Percentiles rank a stretch among this genome's conserved stretches.
phyloP scores from a whole-genome alignment of 306 rosid species.

The Betula pendula region DNA sequence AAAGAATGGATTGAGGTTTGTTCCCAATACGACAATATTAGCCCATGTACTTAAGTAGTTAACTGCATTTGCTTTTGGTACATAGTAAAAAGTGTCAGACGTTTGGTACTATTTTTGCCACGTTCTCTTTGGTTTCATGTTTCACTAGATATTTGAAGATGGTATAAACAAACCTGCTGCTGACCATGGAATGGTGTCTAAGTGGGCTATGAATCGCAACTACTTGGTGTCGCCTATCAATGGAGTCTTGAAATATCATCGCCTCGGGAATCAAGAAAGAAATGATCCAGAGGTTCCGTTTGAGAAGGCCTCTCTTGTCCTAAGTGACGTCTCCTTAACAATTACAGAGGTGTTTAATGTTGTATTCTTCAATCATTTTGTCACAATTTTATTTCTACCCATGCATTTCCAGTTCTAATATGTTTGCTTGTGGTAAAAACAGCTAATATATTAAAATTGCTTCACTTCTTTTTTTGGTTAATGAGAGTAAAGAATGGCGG shows the following conservation, averaged over 20 bases:
- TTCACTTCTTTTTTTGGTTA: too few species aligned
- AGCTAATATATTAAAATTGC: too few species aligned
- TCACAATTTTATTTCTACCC: neutral
- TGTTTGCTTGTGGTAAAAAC: neutral
- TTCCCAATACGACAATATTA: constrained; percentile 21
- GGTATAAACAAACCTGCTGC: constrained; percentile 75
- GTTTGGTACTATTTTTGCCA: constrained; percentile 8
- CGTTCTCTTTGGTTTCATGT: constrained; percentile 23
- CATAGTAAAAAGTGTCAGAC: neutral
- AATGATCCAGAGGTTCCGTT: constrained; percentile 79
- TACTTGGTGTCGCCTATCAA: constrained; percentile 90
- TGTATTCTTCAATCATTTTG: constrained; percentile 4
- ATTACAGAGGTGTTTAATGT: constrained; percentile 67
- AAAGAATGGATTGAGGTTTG: constrained; percentile 93
- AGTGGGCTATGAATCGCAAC: constrained; percentile 77
- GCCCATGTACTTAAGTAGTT: constrained; percentile 19
- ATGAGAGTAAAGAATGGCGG: too few species aligned
- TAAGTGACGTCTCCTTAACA: constrained; percentile 81
- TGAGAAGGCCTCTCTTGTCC: constrained; percentile 81
- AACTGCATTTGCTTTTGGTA: neutral
- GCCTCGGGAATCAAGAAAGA: constrained; percentile 92
- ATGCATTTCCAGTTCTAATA: neutral
- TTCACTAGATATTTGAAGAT: constrained; percentile 83
- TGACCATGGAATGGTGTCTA: constrained; percentile 46
- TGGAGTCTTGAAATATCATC: constrained; percentile 85